Conservation (phyloP, 805 yeast genomes). For the Kuraishia floccosa region DNA sequence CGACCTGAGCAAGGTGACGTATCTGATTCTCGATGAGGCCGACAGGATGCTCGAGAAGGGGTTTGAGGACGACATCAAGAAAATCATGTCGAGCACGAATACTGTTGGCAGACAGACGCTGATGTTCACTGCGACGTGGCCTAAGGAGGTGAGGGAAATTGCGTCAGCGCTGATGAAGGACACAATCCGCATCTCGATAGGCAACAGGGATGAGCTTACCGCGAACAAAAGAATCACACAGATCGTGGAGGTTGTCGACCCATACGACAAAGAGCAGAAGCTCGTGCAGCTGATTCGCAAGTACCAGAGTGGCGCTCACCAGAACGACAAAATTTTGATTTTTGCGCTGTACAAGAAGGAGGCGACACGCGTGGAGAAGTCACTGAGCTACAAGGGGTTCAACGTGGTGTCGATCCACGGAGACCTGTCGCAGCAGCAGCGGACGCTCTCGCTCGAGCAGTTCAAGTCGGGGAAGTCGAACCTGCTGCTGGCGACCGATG, state of each 20-base stretch:
- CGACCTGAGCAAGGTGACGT: slow-evolving; percentile 53
- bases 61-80: slow-evolving; percentile 90
- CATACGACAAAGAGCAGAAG: slow-evolving; percentile 66
- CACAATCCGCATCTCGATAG: slow-evolving; percentile 88
- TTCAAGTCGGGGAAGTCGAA: slow-evolving; percentile 75
- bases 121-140: slow-evolving; percentile 99
- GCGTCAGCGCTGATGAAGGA: slow-evolving; percentile 74
- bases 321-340: slow-evolving; percentile 74
- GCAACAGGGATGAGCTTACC: slow-evolving; percentile 85
- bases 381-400: slow-evolving; percentile 63
- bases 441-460: slow-evolving; percentile 76
- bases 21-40: slow-evolving; percentile 91
- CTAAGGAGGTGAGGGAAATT: slow-evolving; percentile 91
- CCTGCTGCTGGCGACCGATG: slow-evolving; percentile 91
- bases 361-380: slow-evolving; percentile 81
- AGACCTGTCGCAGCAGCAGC: slow-evolving; percentile 83
- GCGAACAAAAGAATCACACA: slow-evolving; percentile 94
- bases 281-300: slow-evolving; percentile 60
- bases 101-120: slow-evolving; percentile 73
- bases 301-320: slow-evolving; percentile 54
- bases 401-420: slow-evolving; percentile 93
- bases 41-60: slow-evolving; percentile 99
- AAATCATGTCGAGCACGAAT: slow-evolving; percentile 46
- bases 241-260: slow-evolving; percentile 86
- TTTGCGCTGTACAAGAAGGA: slow-evolving; percentile 96